Evolutionary conservation across 371 early-diverging fungal species (phyloP).

Genomic region (Entomophthora muscae): DNA sequence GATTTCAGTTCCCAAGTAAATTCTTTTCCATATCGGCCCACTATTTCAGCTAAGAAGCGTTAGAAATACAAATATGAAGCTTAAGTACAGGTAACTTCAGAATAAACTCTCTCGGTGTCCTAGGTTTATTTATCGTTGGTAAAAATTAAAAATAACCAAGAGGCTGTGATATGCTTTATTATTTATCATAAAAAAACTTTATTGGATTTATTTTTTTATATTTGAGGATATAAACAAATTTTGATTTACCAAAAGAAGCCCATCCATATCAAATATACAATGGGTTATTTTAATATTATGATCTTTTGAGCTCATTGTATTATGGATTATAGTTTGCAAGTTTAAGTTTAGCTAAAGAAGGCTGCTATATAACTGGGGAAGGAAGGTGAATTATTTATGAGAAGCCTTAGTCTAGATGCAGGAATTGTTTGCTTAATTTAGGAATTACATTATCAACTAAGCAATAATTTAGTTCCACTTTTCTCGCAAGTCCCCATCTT

Average conservation of each 20-base stretch:
- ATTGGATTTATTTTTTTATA: too few relatives aligned
- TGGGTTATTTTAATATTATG: constrained; percentile 39
- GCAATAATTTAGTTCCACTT: too few relatives aligned
- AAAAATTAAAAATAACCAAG: constrained; percentile 1
- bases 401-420: too few relatives aligned
- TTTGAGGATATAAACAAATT: too few relatives aligned
- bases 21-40: constrained; percentile 39
- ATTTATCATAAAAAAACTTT: not conserved
- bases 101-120: constrained; percentile 80
- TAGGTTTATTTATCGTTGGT: constrained; percentile 16
- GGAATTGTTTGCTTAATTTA: too few relatives aligned
- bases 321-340: too few relatives aligned
- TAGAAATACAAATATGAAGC: not conserved
- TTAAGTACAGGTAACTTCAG: constrained; percentile 43
- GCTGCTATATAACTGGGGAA: too few relatives aligned
- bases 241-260: constrained; percentile 23
- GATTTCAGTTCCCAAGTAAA: constrained; percentile 66
- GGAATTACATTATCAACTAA: too few relatives aligned
- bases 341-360: too few relatives aligned
- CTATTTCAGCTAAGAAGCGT: constrained; percentile 26
- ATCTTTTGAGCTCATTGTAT: not conserved
- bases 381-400: too few relatives aligned
- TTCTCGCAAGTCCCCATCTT: too few relatives aligned
- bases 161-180: not conserved
- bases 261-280: constrained; percentile 83